Evolutionary conservation across 306 rosid genomes (phyloP).

Genomic region (Senna siamea): DNA sequence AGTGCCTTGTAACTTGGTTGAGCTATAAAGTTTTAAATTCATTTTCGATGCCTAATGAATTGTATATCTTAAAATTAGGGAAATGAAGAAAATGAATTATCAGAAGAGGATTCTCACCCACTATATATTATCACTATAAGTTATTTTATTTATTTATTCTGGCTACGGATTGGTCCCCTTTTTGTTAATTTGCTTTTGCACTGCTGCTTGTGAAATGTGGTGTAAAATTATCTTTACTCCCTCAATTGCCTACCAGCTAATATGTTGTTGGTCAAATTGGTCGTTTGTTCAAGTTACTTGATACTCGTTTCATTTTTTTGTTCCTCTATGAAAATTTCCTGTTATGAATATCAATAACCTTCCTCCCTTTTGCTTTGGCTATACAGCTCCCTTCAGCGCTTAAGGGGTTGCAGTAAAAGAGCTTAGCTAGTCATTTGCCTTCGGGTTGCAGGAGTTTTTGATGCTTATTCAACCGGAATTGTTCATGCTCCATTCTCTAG

Average conservation of each 20-base stretch:
- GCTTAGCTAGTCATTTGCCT: constrained; percentile 39
- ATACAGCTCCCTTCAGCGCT: constrained; percentile 39
- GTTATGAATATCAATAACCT: background rate
- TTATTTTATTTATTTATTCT: background rate
- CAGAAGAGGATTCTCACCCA: background rate
- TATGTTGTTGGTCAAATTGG: background rate
- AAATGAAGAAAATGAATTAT: constrained; percentile 12
- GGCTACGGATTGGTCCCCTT: background rate
- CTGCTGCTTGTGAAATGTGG: background rate
- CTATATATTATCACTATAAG: background rate
- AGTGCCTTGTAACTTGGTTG: constrained; percentile 9
- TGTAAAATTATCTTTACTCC: background rate
- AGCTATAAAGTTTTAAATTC: constrained; percentile 14
- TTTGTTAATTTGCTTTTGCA: background rate
- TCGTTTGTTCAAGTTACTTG: constrained; percentile 10
- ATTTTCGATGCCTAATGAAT: constrained; percentile 13
- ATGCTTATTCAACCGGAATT: constrained; percentile 38
- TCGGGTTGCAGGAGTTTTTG: constrained; percentile 36
- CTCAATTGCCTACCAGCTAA: background rate
- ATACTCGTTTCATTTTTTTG: background rate
- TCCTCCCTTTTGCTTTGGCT: constrained; percentile 18
- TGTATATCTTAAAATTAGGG: constrained; percentile 15
- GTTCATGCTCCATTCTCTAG: constrained; percentile 42
- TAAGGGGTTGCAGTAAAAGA: constrained; percentile 25
- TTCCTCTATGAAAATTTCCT: background rate